phyloP scores from a whole-genome alignment of 352 stramenopile species.

The Phytophthora megakarya region DNA sequence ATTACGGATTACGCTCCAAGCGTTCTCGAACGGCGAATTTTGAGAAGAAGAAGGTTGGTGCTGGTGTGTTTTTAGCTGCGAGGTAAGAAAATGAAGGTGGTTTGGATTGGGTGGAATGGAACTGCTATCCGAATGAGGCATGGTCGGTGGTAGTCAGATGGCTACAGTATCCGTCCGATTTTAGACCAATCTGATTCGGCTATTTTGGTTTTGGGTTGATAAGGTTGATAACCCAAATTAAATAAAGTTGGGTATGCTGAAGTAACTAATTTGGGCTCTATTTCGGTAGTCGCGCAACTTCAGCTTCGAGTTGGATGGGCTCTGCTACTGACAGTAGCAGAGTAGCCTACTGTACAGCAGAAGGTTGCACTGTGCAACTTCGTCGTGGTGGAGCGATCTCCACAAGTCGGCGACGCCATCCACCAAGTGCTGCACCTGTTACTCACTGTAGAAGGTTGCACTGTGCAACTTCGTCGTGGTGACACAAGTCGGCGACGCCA shows the following conservation, averaged over 20 bases:
- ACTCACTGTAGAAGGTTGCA: no score
- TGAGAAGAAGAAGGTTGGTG: not conserved
- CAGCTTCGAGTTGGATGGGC: slow-evolving; percentile 6
- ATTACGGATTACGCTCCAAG: not conserved
- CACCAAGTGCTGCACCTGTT: slow-evolving; percentile 13
- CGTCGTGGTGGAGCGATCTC: not conserved
- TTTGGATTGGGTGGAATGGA: not conserved
- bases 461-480: no score
- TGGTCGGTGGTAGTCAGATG: no score
- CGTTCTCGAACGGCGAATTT: not conserved
- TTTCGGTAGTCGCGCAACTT: slow-evolving; percentile 16
- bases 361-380: no score
- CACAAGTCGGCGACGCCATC: slow-evolving; percentile 7
- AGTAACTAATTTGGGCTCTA: not conserved
- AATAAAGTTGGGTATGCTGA: not conserved
- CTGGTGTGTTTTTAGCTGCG: not conserved
- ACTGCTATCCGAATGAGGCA: no score
- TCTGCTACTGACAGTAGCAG: no score
- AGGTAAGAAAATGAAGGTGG: not conserved
- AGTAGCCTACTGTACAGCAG: no score
- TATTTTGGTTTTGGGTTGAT: not conserved
- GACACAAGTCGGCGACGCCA: not conserved
- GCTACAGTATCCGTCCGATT: not conserved
- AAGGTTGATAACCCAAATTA: not conserved
- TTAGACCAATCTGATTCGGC: not conserved